phyloP scores from a whole-genome alignment of 768 basidiomycete species.

The Tylopilus sp. region DNA sequence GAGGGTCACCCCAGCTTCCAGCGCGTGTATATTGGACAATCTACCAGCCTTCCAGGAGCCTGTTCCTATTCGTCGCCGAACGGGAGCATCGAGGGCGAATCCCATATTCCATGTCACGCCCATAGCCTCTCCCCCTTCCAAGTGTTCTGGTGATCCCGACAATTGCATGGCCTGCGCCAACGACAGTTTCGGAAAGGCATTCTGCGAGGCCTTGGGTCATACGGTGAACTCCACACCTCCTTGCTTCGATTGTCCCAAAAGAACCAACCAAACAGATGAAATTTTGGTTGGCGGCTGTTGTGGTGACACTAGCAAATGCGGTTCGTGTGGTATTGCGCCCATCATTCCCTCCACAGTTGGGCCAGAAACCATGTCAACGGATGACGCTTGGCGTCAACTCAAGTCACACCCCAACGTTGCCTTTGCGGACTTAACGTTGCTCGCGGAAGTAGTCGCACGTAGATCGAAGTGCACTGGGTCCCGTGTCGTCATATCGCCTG shows the following conservation, averaged over 20 bases:
- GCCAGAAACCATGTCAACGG: slow-evolving; percentile 67
- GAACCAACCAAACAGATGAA: slow-evolving; percentile 23
- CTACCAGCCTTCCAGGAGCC: slow-evolving; percentile 79
- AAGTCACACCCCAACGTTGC: slow-evolving; percentile 87
- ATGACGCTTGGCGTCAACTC: slow-evolving; percentile 79
- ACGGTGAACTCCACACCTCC: slow-evolving; percentile 49
- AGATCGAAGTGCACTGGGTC: slow-evolving; percentile 76
- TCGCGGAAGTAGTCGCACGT: slow-evolving; percentile 88
- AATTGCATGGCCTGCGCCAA: slow-evolving; percentile 85
- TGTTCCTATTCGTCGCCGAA: slow-evolving; percentile 70
- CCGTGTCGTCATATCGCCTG: slow-evolving; percentile 55
- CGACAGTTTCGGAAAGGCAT: slow-evolving; percentile 84
- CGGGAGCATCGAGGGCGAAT: slow-evolving; percentile 36
- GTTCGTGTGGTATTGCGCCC: slow-evolving; percentile 33
- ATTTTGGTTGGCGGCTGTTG: slow-evolving; percentile 36
- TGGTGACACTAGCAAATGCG: slow-evolving; percentile 31
- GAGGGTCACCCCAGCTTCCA: slow-evolving; percentile 24
- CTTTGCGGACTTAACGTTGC: slow-evolving; percentile 76
- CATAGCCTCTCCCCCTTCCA: slow-evolving; percentile 30
- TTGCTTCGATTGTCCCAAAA: slow-evolving; percentile 56
- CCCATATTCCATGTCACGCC: slow-evolving; percentile 54
- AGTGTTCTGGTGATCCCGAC: slow-evolving; percentile 81
- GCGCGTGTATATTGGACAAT: slow-evolving; percentile 67
- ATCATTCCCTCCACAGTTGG: slow-evolving; percentile 23
- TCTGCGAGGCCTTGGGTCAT: slow-evolving; percentile 73